Conservation (phyloP, 495 filamentous ascomycete species). For the Penicillium psychrofluorescens region DNA sequence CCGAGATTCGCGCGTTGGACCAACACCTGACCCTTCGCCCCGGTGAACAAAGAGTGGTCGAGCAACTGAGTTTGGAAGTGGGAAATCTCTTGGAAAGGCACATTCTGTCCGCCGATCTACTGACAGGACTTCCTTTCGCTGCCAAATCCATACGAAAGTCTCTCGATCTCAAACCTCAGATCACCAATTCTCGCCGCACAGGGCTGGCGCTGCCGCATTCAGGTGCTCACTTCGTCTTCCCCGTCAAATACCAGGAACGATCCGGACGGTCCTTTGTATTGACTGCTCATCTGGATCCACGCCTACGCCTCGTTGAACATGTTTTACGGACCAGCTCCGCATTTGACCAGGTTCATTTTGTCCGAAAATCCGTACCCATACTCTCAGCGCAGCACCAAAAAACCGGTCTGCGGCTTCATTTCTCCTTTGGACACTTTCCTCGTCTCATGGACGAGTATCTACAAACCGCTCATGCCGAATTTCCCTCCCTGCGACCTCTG, state of each 20-base stretch:
- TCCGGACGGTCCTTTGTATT: too few species aligned
- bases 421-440: slow-evolving; percentile 30
- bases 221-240: slow-evolving; percentile 40
- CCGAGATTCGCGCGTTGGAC: slow-evolving; percentile 41
- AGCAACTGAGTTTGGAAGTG: slow-evolving; percentile 22
- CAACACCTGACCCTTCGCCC: slow-evolving; percentile 30
- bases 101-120: too few species aligned
- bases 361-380: slow-evolving; percentile 15
- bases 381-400: slow-evolving; percentile 28
- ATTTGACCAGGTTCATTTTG: slow-evolving; percentile 1
- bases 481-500: slow-evolving; percentile 41
- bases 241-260: neutral
- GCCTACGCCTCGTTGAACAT: slow-evolving; percentile 13
- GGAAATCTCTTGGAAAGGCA: too few species aligned
- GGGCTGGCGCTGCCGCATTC: slow-evolving; percentile 46
- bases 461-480: slow-evolving; percentile 38
- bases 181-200: slow-evolving; percentile 47
- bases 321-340: slow-evolving; percentile 9
- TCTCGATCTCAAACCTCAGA: slow-evolving; percentile 19
- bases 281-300: slow-evolving; percentile 7
- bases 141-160: slow-evolving; percentile 8
- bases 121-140: neutral
- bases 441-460: slow-evolving; percentile 30
- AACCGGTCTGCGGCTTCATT: slow-evolving; percentile 42
- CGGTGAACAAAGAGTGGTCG: slow-evolving; percentile 21